Evolutionary conservation across 192 early-diverging fungal genomes (phyloP).

Genomic region (Fimicolochytrium jonesii): DNA sequence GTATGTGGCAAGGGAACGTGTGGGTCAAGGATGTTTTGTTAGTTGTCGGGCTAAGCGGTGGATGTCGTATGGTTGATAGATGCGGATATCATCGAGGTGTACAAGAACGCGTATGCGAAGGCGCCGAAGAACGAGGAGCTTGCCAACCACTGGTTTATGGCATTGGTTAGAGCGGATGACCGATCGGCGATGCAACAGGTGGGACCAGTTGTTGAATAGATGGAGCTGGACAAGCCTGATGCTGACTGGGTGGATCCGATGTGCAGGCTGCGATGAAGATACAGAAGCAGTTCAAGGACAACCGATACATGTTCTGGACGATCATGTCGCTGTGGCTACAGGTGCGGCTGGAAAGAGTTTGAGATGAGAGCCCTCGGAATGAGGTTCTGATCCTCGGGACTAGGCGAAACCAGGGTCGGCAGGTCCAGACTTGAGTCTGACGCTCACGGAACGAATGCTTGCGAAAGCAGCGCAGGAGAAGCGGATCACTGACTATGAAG

Average conservation of each 20-base stretch:
- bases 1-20: no score
- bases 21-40: no score
- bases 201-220: neutral
- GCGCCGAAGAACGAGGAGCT: slow-evolving; percentile 69
- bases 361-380: neutral
- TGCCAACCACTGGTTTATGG: slow-evolving; percentile 78
- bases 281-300: slow-evolving; percentile 71
- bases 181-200: slow-evolving; percentile 66
- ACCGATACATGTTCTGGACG: slow-evolving; percentile 84
- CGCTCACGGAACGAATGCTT: slow-evolving; percentile 81
- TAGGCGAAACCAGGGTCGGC: slow-evolving; percentile 26
- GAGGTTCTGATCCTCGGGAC: neutral
- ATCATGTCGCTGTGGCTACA: slow-evolving; percentile 76
- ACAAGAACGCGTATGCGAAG: slow-evolving; percentile 58
- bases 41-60: no score
- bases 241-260: no score
- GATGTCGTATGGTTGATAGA: no score
- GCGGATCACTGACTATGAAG: slow-evolving; percentile 64
- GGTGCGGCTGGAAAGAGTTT: no score
- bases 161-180: slow-evolving; percentile 63
- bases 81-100: slow-evolving; percentile 67
- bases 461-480: slow-evolving; percentile 68
- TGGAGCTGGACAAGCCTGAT: no score
- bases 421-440: slow-evolving; percentile 25
- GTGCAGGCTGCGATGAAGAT: slow-evolving; percentile 70